phyloP scores from a whole-genome alignment of 805 yeast species.

The Cyberlindnera saturnus region DNA sequence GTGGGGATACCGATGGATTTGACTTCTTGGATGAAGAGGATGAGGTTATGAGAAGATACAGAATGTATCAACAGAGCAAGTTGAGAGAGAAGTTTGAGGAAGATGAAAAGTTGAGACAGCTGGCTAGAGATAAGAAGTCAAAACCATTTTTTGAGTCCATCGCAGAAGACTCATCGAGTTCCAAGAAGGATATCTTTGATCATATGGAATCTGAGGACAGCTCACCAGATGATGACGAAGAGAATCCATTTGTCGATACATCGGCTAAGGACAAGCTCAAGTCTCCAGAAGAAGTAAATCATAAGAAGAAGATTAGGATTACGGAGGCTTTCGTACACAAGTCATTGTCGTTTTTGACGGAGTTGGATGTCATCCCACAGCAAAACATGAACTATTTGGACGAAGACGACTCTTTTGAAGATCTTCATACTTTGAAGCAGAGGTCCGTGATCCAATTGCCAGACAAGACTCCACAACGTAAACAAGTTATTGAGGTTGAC shows the following conservation, averaged over 20 bases:
- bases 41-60: slow-evolving; percentile 35
- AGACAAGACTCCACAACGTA: slow-evolving; percentile 23
- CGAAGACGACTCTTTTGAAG: slow-evolving; percentile 36
- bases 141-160: slow-evolving; percentile 64
- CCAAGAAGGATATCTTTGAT: slow-evolving; percentile 27
- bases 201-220: slow-evolving; percentile 22
- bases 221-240: slow-evolving; percentile 23
- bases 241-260: slow-evolving; percentile 24
- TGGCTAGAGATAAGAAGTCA: slow-evolving; percentile 49
- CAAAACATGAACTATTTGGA: slow-evolving; percentile 6
- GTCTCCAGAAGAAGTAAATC: slow-evolving; percentile 11
- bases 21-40: slow-evolving; percentile 77
- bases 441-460: slow-evolving; percentile 30
- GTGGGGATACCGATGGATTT: slow-evolving; percentile 46
- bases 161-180: slow-evolving; percentile 37
- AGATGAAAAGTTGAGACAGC: slow-evolving; percentile 40
- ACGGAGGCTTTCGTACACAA: slow-evolving; percentile 52
- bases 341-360: slow-evolving; percentile 46
- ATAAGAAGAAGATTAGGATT: slow-evolving; percentile 30
- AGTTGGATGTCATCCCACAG: slow-evolving; percentile 21
- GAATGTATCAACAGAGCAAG: slow-evolving; percentile 19
- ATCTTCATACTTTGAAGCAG: slow-evolving; percentile 40
- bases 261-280: slow-evolving; percentile 4
- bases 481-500: slow-evolving; percentile 17
- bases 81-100: slow-evolving; percentile 41